Conservation (phyloP, 75 land plant species). For the Pseudotsuga menziesii region DNA sequence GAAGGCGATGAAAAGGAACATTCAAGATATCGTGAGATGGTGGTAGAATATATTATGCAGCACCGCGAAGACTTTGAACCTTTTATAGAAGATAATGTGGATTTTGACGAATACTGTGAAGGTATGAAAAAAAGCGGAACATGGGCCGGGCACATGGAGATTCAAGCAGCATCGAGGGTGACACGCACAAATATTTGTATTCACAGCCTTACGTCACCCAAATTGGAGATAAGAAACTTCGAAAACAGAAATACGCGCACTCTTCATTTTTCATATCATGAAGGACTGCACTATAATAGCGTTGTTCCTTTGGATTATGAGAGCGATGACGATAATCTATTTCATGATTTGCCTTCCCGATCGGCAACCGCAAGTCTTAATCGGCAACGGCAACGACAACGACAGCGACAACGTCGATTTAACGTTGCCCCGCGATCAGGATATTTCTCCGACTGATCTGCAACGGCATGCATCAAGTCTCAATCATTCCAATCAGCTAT, state of each 20-base stretch:
- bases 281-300: not conserved
- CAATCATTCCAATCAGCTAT: too few species aligned
- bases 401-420: too few species aligned
- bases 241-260: too few species aligned
- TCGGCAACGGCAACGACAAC: too few species aligned
- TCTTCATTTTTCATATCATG: not conserved
- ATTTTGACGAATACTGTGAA: not conserved
- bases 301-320: not conserved
- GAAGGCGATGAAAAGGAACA: not conserved
- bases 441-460: too few species aligned
- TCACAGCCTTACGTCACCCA: not conserved
- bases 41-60: not conserved
- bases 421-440: too few species aligned
- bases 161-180: not conserved
- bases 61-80: not conserved
- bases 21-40: not conserved
- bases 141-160: not conserved
- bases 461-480: too few species aligned
- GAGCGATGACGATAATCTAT: too few species aligned
- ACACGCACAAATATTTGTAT: not conserved
- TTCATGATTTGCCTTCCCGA: too few species aligned
- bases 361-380: too few species aligned
- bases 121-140: not conserved
- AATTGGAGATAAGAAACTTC: not conserved
- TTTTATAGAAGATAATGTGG: not conserved